These are phyloP conservation scores for Aristolochia fimbriata DNA, from an alignment of 164 flowering plant genomes.

Conservation along the genomic window DNA sequence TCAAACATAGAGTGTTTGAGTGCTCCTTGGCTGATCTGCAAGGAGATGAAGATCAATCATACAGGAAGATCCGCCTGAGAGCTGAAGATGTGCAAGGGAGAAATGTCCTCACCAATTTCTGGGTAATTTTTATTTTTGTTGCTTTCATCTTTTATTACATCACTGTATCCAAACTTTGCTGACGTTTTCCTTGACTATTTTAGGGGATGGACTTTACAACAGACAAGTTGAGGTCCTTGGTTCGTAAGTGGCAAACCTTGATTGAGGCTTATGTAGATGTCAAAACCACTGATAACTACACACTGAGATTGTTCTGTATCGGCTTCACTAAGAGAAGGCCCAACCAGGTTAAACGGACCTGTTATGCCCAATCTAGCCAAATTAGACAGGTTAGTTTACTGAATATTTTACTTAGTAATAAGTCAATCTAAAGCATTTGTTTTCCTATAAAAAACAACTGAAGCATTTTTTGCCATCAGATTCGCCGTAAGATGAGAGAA, in stretches of 20 bases:
- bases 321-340: conserved; percentile 33
- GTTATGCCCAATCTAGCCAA: conserved; percentile 31
- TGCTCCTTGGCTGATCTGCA: conserved; percentile 29
- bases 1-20: conserved; percentile 31
- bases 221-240: conserved; percentile 31
- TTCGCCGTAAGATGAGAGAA: conserved; percentile 32
- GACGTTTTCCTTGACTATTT: neutral
- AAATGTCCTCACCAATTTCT: conserved; percentile 33
- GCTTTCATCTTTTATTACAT: neutral
- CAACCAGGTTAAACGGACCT: conserved; percentile 31
- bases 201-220: conserved; percentile 35
- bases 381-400: conserved; percentile 20
- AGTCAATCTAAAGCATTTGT: no score
- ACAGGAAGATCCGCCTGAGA: conserved; percentile 27
- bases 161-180: neutral
- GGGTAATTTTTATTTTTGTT: conserved; percentile 9
- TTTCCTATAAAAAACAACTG: no score
- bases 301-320: conserved; percentile 26
- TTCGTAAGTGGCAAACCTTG: conserved; percentile 38
- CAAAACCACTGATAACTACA: conserved; percentile 28
- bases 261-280: conserved; percentile 36
- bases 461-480: conserved; percentile 11
- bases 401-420: no score
- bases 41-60: conserved; percentile 29
- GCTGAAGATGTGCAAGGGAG: conserved; percentile 33